A percentile compares a stretch with the other conserved stretches of the same genome.
These are phyloP conservation scores for Stylonectria norvegica DNA, from an alignment of 2,329 filamentous ascomycete genomes.

Conservation along the genomic window DNA sequence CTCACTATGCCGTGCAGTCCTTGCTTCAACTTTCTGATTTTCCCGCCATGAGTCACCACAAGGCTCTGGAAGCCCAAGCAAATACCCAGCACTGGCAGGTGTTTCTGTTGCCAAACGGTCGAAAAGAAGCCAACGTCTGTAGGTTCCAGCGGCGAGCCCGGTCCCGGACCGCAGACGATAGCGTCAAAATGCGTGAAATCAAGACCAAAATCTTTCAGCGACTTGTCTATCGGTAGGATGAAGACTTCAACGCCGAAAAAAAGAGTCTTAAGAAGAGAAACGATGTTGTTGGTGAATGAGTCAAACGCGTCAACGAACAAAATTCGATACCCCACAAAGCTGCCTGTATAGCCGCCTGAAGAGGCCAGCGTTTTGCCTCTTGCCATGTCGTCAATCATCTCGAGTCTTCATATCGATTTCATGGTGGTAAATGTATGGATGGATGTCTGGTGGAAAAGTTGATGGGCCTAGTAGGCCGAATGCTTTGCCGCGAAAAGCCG, in stretches of 20 bases:
- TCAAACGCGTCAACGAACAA: slow-evolving; percentile 95
- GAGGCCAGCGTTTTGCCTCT: slow-evolving; percentile 10
- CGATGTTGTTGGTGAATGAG: slow-evolving; percentile 94
- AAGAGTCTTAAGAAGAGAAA: slow-evolving; percentile 70
- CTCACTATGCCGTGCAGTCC: slow-evolving; percentile 82
- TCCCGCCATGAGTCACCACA: slow-evolving; percentile 63
- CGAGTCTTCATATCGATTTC: too few relatives aligned
- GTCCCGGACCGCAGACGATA: slow-evolving; percentile 86
- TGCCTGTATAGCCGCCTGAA: too few relatives aligned
- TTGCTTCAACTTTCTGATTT: slow-evolving; percentile 62
- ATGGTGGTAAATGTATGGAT: too few relatives aligned
- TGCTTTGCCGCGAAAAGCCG: slow-evolving; percentile 28
- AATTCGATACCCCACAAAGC: slow-evolving; percentile 57
- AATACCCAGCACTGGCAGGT: slow-evolving; percentile 79
- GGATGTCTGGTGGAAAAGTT: too few relatives aligned
- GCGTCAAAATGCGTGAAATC: slow-evolving; percentile 66
- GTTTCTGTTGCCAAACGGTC: slow-evolving; percentile 65
- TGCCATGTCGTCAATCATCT: slow-evolving; percentile 24
- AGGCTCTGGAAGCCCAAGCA: slow-evolving; percentile 88
- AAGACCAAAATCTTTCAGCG: slow-evolving; percentile 48
- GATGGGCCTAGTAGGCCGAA: slow-evolving; percentile 2
- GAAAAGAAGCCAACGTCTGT: slow-evolving; percentile 81
- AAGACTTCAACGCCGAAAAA: slow-evolving; percentile 65
- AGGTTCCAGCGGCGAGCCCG: slow-evolving; percentile 69
- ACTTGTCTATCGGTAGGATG: slow-evolving; percentile 36